Evolutionary conservation across 306 rosid genomes (phyloP).

Genomic region (Calophaca sinica): DNA sequence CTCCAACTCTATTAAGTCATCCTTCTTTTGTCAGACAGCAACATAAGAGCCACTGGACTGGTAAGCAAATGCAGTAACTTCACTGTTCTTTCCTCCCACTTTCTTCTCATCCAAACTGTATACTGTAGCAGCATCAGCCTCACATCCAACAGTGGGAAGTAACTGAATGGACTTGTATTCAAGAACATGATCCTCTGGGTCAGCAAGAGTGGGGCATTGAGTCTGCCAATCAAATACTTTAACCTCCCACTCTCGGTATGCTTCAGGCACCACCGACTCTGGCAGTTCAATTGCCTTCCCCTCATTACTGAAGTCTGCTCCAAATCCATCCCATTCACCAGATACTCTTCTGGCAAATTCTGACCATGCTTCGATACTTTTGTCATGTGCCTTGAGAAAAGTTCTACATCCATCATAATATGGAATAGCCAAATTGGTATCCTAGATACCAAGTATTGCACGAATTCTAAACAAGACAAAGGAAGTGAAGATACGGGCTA

Average conservation of each 20-base stretch:
- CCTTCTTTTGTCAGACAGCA: constrained; percentile 68
- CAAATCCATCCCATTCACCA: constrained; percentile 98
- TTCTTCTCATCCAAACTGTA: constrained; percentile 71
- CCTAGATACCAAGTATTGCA: constrained; percentile 17
- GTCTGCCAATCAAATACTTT: constrained; percentile 97
- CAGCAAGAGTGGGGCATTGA: constrained; percentile 95
- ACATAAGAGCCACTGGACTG: constrained; percentile 83
- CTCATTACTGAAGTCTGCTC: constrained; percentile 81
- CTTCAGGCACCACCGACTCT: constrained; percentile 85
- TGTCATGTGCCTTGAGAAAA: constrained; percentile 37
- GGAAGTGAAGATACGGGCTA: background rate
- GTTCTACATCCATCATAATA: constrained; percentile 21
- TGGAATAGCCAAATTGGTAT: constrained; percentile 40
- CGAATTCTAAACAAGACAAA: constrained; percentile 13
- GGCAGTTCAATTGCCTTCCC: constrained; percentile 85
- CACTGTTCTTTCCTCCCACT: constrained; percentile 52
- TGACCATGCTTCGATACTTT: constrained; percentile 68
- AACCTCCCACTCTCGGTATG: constrained; percentile 95
- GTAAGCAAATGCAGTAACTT: constrained; percentile 74
- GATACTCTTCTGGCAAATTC: constrained; percentile 81
- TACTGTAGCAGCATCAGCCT: constrained; percentile 93
- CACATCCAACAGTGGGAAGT: constrained; percentile 96
- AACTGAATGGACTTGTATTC: constrained; percentile 71
- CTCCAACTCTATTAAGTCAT: constrained; percentile 73
- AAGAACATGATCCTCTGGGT: constrained; percentile 60